phyloP scores from a whole-genome alignment of 371 early-diverging fungal genomes.

The Lichtheimia ramosa region DNA sequence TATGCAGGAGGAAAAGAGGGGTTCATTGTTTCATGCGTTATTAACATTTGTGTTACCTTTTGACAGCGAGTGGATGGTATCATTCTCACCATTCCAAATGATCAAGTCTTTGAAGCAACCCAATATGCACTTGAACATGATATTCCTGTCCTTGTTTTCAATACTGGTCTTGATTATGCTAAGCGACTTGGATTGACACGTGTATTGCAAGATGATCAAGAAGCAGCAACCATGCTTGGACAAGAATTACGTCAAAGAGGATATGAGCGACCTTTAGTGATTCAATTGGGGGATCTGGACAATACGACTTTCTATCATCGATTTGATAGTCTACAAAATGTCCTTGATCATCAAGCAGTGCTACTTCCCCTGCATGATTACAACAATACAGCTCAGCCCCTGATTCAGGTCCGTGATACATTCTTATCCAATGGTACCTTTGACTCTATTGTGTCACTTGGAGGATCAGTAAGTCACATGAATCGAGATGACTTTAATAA shows the following conservation, averaged over 20 bases:
- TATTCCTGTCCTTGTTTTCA: constrained; percentile 47
- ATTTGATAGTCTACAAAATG: constrained; percentile 4
- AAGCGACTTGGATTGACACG: constrained; percentile 31
- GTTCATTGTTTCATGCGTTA: too few species aligned
- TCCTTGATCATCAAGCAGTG: constrained; percentile 3
- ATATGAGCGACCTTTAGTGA: constrained; percentile 12
- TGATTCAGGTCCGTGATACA: constrained; percentile 15
- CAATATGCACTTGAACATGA: constrained; percentile 27
- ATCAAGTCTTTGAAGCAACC: constrained; percentile 35
- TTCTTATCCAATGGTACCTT: constrained; percentile 12
- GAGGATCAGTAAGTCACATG: constrained; percentile 21
- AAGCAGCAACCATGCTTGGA: constrained; percentile 38
- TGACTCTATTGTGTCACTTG: constrained; percentile 32
- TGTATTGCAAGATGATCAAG: constrained; percentile 43
- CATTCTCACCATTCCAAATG: constrained; percentile 43
- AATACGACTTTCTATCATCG: constrained; percentile 2
- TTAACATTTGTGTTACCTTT: neutral
- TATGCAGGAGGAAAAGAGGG: too few species aligned
- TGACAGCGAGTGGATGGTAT: constrained; percentile 38
- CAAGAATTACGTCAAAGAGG: constrained; percentile 28
- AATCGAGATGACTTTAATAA: too few species aligned
- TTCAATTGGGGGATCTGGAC: constrained; percentile 15
- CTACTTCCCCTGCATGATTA: constrained; percentile 9
- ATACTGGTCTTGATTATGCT: constrained; percentile 43
- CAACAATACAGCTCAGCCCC: constrained; percentile 22